These are phyloP conservation scores for Pleurotus giganteus DNA, from an alignment of 768 basidiomycete species.

Conservation along the genomic window DNA sequence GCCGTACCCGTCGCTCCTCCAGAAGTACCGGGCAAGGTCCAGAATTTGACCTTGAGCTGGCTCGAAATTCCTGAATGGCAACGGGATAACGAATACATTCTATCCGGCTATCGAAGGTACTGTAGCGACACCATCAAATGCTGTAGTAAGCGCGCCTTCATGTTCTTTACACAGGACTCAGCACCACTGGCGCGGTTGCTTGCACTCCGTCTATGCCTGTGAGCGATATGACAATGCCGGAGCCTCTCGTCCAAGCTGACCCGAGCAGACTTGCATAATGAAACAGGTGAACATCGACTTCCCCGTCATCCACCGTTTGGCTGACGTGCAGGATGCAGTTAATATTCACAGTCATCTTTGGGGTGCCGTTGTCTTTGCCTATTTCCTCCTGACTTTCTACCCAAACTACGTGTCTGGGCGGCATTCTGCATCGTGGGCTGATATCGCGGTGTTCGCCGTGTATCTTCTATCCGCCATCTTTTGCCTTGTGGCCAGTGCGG, in stretches of 20 bases:
- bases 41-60: slow-evolving; percentile 41
- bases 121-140: slow-evolving; percentile 11
- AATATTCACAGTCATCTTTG: slow-evolving; percentile 85
- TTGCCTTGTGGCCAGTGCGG: slow-evolving; percentile 69
- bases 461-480: slow-evolving; percentile 73
- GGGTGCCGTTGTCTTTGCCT: slow-evolving; percentile 61
- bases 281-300: slow-evolving; percentile 50
- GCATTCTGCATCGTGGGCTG: slow-evolving; percentile 56
- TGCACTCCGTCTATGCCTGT: slow-evolving; percentile 68
- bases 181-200: slow-evolving; percentile 60
- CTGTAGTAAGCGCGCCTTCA: slow-evolving; percentile 3
- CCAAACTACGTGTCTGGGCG: slow-evolving; percentile 48
- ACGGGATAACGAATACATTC: slow-evolving; percentile 71
- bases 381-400: slow-evolving; percentile 53
- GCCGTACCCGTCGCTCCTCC: not conserved
- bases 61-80: slow-evolving; percentile 65
- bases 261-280: slow-evolving; percentile 69
- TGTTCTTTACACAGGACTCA: slow-evolving; percentile 41
- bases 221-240: slow-evolving; percentile 26
- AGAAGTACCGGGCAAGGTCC: slow-evolving; percentile 5
- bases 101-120: slow-evolving; percentile 72
- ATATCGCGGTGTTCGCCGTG: slow-evolving; percentile 54
- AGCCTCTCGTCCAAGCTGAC: slow-evolving; percentile 15
- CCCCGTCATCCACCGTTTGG: slow-evolving; percentile 8
- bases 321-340: slow-evolving; percentile 38